Percentiles rank a stretch among this genome's conserved stretches.
Conservation (phyloP, 2,329 filamentous ascomycete genomes). For the Calonectria naviculata region DNA sequence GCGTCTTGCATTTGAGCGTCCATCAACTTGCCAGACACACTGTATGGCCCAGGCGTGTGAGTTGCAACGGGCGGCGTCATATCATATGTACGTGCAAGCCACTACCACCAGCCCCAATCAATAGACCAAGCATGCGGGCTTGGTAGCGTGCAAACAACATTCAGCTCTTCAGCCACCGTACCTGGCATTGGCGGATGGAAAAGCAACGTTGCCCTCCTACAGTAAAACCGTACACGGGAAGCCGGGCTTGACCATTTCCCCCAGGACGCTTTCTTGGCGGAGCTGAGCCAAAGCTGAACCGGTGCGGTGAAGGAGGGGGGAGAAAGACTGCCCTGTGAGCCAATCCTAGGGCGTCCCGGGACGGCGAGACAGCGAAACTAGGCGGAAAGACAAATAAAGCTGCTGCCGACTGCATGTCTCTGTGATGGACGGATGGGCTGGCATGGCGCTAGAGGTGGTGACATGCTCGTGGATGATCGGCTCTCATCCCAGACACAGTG, state of each 20-base stretch:
- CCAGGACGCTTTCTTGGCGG: constrained; percentile 9
- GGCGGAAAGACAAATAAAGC: constrained; percentile 1
- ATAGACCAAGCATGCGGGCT: constrained; percentile 17
- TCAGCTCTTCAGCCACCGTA: constrained; percentile 12
- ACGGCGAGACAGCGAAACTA: neutral
- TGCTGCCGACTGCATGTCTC: neutral
- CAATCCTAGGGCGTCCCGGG: neutral
- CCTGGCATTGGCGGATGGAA: constrained; percentile 22
- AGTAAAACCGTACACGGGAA: constrained; percentile 16
- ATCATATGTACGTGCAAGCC: neutral
- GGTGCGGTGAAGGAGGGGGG: neutral
- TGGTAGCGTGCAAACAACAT: neutral
- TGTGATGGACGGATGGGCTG: neutral
- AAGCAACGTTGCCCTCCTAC: constrained; percentile 24
- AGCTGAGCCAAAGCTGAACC: constrained; percentile 4
- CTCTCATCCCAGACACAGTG: constrained; percentile 4
- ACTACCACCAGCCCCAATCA: neutral
- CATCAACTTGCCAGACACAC: neutral
- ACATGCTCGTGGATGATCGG: neutral
- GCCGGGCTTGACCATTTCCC: constrained; percentile 11
- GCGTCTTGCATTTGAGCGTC: neutral
- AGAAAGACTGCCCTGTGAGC: neutral
- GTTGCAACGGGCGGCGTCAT: neutral
- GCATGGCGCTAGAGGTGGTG: neutral
- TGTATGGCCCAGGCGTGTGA: neutral